Base-by-base conservation (phyloP, 495 filamentous ascomycete genomes). In the Podospora appendiculata region DNA sequence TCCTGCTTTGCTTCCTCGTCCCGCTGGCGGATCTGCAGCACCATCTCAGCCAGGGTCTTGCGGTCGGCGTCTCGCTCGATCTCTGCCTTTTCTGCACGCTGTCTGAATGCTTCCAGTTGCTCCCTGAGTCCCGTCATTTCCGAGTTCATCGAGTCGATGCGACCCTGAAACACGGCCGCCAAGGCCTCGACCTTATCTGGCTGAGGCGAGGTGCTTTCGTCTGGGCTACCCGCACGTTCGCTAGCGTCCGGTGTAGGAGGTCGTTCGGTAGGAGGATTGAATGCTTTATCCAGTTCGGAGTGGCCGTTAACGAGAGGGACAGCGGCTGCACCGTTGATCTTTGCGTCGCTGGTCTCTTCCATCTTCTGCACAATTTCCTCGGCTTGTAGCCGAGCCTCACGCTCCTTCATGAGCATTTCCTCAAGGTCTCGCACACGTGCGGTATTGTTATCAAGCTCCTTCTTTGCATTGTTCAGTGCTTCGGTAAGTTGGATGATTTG, bases 71-170 rank as follows among this genome's bases (percentile, higher is more conserved):
- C 75, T 25, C 79, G 77, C 55, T 95, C 89, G 16, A 76, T 73
- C 62, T 96, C 90, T 4, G 91, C 90, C 45, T 71, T 80, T 65
- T 95, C 85, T 2, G 90, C 89, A 12, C 88, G 82, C 13, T 79
- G 70, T 57, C 84, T 84, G 69, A 89, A 95, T 0, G 70, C 69
- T 45, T 92, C 84, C 60, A 96, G 83, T 65, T 92, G 82, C 51
- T 82, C 74, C 64, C 84, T 88, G 71, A 95, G 79, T 47, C 87
- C 83, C 51, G 84, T 82, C 81, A 97, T 92, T 62, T 95, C 88
- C 32, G 76, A 69, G 57, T 89, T 76, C 83, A 96, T 87, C 7
- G 75, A 70, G 45, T 96, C 90, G 16, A 96, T 71, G 50, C 84
- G 80, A 44, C 78, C 75, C 58, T 96, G 89, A 33, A 94, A 71